Base-by-base conservation (phyloP, 2,329 filamentous ascomycete genomes). In the Pseudonectria foliicola region DNA sequence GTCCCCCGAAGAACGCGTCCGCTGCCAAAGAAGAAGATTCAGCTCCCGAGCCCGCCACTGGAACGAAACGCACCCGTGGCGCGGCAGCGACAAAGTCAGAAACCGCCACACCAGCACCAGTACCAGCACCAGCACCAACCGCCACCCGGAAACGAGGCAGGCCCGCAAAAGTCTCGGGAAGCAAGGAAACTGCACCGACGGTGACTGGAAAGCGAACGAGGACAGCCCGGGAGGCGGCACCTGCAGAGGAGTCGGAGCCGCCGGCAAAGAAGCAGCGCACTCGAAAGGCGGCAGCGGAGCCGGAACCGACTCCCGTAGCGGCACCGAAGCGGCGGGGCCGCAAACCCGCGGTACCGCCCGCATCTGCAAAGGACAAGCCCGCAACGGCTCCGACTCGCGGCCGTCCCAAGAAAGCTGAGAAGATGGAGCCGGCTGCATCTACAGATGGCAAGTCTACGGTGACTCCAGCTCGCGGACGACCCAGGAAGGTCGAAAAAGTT, bases 381-480 rank as follows among this genome's bases (percentile, higher is more conserved):
- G 8, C 18, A 8, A 21, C 18, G 18, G 18, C 18, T 57, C 48
- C 2, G 66, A 63, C 33, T 60, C 62, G 49, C 51, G 59, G 10
- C 71, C 53, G 25, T 63, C 18, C 18, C 18, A 21, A 21, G 18
- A 21, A 21, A 8, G 18, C 18, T 21, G 18, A 21, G 8, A 21
- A 21, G 18, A 21, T 5, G 5, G 18, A 21, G 18, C 18, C 18
- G 5, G n/a, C n/a, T n/a, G 44, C 18, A 8, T 8, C 18, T 11
- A 10, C 25, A 12, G 15, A 29, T 6, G 6, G 8, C 5, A 21
- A 21, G 8, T 8, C 18, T 8, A 21, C 18, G 18, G 8, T 8
- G 18, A 8, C 18, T 57, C 48, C 2, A 66, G 63, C 33, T 60
- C 62, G 49, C 51, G 59, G 10, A 71, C 53, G 25, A 64, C 18